Percentiles rank a stretch among this genome's conserved stretches.
phyloP scores from a whole-genome alignment of 2,329 filamentous ascomycete genomes.

The Elsinoe fawcettii region DNA sequence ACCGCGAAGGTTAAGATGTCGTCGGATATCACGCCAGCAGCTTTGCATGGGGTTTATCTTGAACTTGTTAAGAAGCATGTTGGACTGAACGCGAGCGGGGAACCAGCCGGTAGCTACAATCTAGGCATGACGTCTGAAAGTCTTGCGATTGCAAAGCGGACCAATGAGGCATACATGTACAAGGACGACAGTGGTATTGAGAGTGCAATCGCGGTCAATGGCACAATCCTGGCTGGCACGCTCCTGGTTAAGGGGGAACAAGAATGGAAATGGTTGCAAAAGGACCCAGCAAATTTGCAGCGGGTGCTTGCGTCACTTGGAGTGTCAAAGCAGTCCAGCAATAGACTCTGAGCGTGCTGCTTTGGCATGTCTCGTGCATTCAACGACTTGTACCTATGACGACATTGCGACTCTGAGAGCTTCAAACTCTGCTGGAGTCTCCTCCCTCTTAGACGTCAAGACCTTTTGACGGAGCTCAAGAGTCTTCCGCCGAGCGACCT shows the following conservation, averaged over 20 bases:
- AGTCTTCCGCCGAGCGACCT: not conserved
- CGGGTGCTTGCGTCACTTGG: conserved; percentile 38
- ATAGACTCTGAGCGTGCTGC: not conserved
- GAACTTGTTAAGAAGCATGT: not conserved
- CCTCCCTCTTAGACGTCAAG: not conserved
- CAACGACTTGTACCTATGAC: not conserved
- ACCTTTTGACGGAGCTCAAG: not conserved
- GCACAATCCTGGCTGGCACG: conserved; percentile 50
- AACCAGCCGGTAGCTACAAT: conserved; percentile 44
- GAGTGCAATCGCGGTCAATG: conserved; percentile 45
- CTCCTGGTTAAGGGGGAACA: conserved; percentile 51
- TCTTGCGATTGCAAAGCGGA: conserved; percentile 49
- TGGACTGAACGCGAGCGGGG: not conserved
- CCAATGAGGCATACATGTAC: conserved; percentile 38
- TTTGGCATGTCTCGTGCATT: not conserved
- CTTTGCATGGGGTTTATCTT: not conserved
- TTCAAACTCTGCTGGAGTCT: not conserved
- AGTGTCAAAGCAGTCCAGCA: conserved; percentile 23
- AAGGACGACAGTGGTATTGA: conserved; percentile 32
- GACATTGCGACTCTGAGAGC: not conserved
- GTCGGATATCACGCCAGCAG: not conserved
- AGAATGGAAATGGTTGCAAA: conserved; percentile 45
- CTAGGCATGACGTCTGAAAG: conserved; percentile 47
- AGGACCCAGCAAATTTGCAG: conserved; percentile 35
- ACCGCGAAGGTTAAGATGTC: not conserved